Evolutionary conservation across 805 yeast genomes (phyloP).

Genomic region (Candida boidinii): DNA sequence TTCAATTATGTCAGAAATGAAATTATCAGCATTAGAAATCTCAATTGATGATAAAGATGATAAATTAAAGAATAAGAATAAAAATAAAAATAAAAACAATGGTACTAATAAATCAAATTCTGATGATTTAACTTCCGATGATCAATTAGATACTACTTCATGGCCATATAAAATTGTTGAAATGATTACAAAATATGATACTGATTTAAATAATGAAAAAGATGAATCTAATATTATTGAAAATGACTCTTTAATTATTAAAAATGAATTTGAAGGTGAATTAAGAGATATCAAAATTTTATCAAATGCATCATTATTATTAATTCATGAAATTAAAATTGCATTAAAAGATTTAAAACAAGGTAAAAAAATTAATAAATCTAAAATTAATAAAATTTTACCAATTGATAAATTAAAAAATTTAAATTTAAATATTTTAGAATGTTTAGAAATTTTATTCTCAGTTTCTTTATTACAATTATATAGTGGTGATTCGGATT

Average conservation of each 20-base stretch:
- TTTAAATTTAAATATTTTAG: slow-evolving; percentile 25
- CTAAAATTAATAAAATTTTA: slow-evolving; percentile 18
- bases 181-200: neutral
- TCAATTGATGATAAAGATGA: no score
- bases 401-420: slow-evolving; percentile 3
- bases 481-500: slow-evolving; percentile 70
- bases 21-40: slow-evolving; percentile 8
- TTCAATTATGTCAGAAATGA: slow-evolving; percentile 45
- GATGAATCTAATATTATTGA: slow-evolving; percentile 7
- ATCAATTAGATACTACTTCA: slow-evolving; percentile 9
- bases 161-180: slow-evolving; percentile 2
- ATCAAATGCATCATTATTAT: slow-evolving; percentile 39
- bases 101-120: no score
- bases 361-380: no score
- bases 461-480: slow-evolving; percentile 73
- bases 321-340: slow-evolving; percentile 31
- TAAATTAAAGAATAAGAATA: slow-evolving; percentile 39
- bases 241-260: no score
- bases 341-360: slow-evolving; percentile 24
- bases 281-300: slow-evolving; percentile 38
- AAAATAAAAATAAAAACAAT: no score
- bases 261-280: slow-evolving; percentile 47
- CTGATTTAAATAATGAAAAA: neutral
- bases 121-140: no score
- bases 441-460: slow-evolving; percentile 61